Evolutionary conservation across 192 early-diverging fungal genomes (phyloP).

Genomic region (Podila horticola): DNA sequence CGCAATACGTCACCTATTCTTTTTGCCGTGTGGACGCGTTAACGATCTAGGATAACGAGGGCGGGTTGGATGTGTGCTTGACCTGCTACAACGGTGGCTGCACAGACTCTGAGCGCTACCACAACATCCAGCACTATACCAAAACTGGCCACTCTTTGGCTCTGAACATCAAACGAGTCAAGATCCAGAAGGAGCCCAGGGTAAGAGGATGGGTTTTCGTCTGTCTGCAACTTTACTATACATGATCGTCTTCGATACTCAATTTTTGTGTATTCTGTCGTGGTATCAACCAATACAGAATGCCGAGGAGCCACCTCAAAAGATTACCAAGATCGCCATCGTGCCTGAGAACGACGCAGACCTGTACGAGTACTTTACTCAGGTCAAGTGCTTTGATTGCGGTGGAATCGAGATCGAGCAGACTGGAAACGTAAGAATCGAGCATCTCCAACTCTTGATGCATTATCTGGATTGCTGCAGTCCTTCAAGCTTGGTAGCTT

Average conservation of each 20-base stretch:
- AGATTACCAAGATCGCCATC: constrained; percentile 96
- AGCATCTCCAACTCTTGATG: not conserved
- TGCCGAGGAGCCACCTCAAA: constrained; percentile 75
- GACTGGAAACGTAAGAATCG: constrained; percentile 59
- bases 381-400: constrained; percentile 86
- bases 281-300: constrained; percentile 25
- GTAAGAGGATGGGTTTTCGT: constrained; percentile 23
- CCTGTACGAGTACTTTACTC: constrained; percentile 78
- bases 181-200: constrained; percentile 58
- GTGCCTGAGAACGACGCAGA: constrained; percentile 77
- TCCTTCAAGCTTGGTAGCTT: not conserved
- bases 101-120: constrained; percentile 66
- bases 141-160: constrained; percentile 82
- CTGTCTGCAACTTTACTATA: too few species aligned
- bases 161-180: constrained; percentile 83
- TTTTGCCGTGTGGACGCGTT: too few species aligned
- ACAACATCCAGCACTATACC: constrained; percentile 80
- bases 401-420: constrained; percentile 68
- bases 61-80: constrained; percentile 93
- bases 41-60: constrained; percentile 62
- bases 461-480: not conserved
- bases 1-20: not conserved
- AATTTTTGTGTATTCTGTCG: too few species aligned
- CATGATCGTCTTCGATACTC: too few species aligned
- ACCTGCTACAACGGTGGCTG: constrained; percentile 96